A percentile compares a stretch with the other conserved stretches of the same genome.
These are phyloP conservation scores for Rhynchosporium secalis DNA, from an alignment of 2,329 filamentous ascomycete genomes.

Conservation along the genomic window DNA sequence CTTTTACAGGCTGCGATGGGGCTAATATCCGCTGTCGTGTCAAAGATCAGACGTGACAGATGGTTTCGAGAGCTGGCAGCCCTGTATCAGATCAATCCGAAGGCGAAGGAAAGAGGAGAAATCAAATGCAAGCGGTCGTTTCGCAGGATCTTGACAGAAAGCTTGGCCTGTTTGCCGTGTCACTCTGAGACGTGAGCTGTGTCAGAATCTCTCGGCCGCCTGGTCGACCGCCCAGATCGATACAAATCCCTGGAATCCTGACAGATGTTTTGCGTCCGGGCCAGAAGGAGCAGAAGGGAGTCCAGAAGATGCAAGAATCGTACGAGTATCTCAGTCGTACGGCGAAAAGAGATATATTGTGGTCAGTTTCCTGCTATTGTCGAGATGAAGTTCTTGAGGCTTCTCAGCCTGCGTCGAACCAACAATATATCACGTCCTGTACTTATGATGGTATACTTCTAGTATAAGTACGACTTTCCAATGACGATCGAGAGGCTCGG, in stretches of 20 bases:
- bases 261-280: constrained; percentile 26
- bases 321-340: constrained; percentile 21
- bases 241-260: constrained; percentile 19
- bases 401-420: background rate
- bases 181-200: constrained; percentile 33
- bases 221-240: constrained; percentile 22
- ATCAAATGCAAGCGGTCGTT: constrained; percentile 27
- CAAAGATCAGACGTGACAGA: constrained; percentile 49
- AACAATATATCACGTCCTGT: background rate
- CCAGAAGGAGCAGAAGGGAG: constrained; percentile 9
- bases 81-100: constrained; percentile 34
- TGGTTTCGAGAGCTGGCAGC: constrained; percentile 44
- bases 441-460: no score
- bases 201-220: constrained; percentile 27
- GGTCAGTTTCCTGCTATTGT: constrained; percentile 17
- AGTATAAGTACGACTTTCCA: background rate
- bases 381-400: background rate
- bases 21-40: constrained; percentile 28
- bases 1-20: constrained; percentile 25
- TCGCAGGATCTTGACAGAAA: constrained; percentile 29
- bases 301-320: constrained; percentile 21
- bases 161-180: constrained; percentile 25
- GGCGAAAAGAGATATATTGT: constrained; percentile 21
- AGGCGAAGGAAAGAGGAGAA: constrained; percentile 13
- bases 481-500: constrained; percentile 9